Base-by-base conservation (phyloP, 371 early-diverging fungal genomes). In the Batrachochytrium dendrobatidis region DNA sequence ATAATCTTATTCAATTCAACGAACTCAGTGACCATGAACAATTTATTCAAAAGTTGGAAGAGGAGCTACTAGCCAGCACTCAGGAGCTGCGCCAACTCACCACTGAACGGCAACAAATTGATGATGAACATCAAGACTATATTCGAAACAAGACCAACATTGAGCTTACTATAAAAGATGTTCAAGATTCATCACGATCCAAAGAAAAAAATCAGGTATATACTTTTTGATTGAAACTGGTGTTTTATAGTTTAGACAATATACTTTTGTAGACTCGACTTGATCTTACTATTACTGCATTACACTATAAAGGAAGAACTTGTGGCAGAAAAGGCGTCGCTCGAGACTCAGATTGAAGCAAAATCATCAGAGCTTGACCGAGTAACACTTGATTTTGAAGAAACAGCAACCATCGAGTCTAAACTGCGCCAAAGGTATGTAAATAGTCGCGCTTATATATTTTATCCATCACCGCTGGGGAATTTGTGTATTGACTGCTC, bases 331-430 rank as follows among this genome's bases (percentile, higher is more conserved):
- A 22, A 29, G 25, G 24, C 12, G 6, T 29, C 7, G 49, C 6
- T 48, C 12, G 49, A 48, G 49, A 8, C 8, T 28, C 84, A 88
- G 54, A 83, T 93, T 33, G 59, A 44, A 20, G 67, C 66, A 22
- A 86, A 77, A 57, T 82, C 81, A 63, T 45, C 55, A 32, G 80
- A 80, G 55, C 76, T 88, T 7, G 71, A 57, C 10, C 26, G 30
- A 61, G 61, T 60, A 32, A 28, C 29, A 20, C 62, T 59, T 34
- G 55, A 25, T 31, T 67, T 44, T 59, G 64, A 54, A 20, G 53
- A 18, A 48, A 61, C 51, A 25, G 24, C 46, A 39, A 43, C 15
- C 17, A 22, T 34, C 58, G 62, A 64, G 24, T 31, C 53, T n/a
- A 39, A 29, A 51, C 59, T 51, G 34, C 60, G 53, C 15, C 53